phyloP scores from a whole-genome alignment of 2,329 filamentous ascomycete species.

The Diaporthe sp. region DNA sequence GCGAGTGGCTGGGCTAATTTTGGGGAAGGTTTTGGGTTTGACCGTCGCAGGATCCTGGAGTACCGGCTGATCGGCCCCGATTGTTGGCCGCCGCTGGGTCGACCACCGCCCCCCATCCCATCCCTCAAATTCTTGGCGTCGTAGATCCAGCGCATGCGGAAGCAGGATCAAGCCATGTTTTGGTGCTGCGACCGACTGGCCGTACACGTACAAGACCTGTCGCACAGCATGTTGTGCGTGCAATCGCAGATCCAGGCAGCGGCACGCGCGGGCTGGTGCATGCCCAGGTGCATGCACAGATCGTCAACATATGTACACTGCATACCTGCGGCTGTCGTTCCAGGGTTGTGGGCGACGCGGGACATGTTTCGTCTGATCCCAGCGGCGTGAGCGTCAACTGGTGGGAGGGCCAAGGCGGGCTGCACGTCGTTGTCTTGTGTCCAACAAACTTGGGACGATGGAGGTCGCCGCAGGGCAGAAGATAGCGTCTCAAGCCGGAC shows the following conservation, averaged over 20 bases:
- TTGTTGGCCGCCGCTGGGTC: neutral
- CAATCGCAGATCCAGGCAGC: neutral
- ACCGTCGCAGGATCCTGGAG: neutral
- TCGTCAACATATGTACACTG: neutral
- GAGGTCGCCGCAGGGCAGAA: neutral
- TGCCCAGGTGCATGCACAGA: neutral
- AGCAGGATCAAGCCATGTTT: neutral
- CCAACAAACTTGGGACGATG: neutral
- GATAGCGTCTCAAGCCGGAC: neutral
- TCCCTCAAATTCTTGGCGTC: neutral
- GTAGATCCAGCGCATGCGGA: neutral
- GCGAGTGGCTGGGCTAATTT: slow-evolving; percentile 3
- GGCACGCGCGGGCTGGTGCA: neutral
- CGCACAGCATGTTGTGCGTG: slow-evolving; percentile 14
- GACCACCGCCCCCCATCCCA: neutral
- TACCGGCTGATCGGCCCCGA: neutral
- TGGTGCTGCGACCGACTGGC: neutral
- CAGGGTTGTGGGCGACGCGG: neutral
- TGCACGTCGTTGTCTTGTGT: neutral
- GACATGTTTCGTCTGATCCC: slow-evolving; percentile 23
- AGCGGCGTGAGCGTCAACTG: neutral
- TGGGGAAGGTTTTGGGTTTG: neutral
- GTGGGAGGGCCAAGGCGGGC: slow-evolving; percentile 2
- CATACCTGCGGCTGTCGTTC: slow-evolving; percentile 10
- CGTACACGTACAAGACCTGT: neutral